Evolutionary conservation across 768 basidiomycete species (phyloP).

Genomic region (Calocera viscosa): DNA sequence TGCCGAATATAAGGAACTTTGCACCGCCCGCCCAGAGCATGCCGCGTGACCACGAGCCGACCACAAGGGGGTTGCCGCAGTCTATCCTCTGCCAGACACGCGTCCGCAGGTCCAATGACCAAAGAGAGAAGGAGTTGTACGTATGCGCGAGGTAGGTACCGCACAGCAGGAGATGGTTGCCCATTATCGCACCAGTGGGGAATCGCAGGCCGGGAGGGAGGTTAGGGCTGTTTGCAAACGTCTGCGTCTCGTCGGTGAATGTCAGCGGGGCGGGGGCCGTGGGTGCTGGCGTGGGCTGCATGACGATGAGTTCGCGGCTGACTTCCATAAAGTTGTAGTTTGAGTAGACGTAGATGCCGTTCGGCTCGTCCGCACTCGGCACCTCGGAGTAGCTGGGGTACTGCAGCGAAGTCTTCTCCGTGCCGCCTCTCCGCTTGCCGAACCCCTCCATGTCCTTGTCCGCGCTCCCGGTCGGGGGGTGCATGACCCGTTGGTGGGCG

Average conservation of each 20-base stretch:
- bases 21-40: slow-evolving; percentile 76
- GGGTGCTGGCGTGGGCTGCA: slow-evolving; percentile 47
- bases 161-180: slow-evolving; percentile 81
- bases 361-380: slow-evolving; percentile 62
- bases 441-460: slow-evolving; percentile 13
- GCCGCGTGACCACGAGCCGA: slow-evolving; percentile 91
- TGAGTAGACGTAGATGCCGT: slow-evolving; percentile 82
- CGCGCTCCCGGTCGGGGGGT: slow-evolving; percentile 49
- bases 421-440: slow-evolving; percentile 22
- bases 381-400: slow-evolving; percentile 67
- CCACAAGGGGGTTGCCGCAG: slow-evolving; percentile 68
- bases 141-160: slow-evolving; percentile 92
- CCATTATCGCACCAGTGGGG: slow-evolving; percentile 85
- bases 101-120: slow-evolving; percentile 75
- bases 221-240: slow-evolving; percentile 59
- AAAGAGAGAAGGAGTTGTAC: slow-evolving; percentile 90
- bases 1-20: slow-evolving; percentile 83
- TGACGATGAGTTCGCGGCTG: slow-evolving; percentile 85
- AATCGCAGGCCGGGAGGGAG: slow-evolving; percentile 94
- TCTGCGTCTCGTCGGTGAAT: slow-evolving; percentile 63
- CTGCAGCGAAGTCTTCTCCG: slow-evolving; percentile 34
- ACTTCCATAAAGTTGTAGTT: slow-evolving; percentile 98
- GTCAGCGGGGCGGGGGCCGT: slow-evolving; percentile 52
- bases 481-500: slow-evolving; percentile 51
- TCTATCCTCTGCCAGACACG: slow-evolving; percentile 85